These are phyloP conservation scores for Geranium incanum DNA, from an alignment of 441 rosid species.

Conservation along the genomic window DNA sequence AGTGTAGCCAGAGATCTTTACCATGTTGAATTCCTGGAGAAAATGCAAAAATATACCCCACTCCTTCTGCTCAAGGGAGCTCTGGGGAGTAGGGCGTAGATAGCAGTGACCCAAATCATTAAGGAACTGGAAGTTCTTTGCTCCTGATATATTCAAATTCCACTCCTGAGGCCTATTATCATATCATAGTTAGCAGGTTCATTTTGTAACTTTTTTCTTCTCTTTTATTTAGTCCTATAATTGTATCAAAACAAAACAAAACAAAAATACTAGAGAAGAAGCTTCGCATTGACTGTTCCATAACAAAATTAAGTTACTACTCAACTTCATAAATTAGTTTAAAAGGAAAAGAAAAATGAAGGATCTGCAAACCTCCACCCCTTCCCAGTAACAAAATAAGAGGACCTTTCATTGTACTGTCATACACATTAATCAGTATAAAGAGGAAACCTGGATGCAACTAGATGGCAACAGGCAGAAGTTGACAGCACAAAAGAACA, in stretches of 20 bases:
- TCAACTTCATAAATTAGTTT: not conserved
- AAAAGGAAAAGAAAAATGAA: not conserved
- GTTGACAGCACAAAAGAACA: not conserved
- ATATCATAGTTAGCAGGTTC: slow-evolving; percentile 4
- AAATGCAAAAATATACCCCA: slow-evolving; percentile 27
- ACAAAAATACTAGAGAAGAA: not conserved
- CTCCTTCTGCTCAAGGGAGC: slow-evolving; percentile 24
- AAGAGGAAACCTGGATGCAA: not conserved
- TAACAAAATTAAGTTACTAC: not conserved
- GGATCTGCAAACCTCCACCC: not conserved
- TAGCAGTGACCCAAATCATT: slow-evolving; percentile 19
- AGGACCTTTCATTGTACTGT: not conserved
- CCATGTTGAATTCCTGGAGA: slow-evolving; percentile 20
- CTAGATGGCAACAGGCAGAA: not conserved
- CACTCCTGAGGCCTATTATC: slow-evolving; percentile 22
- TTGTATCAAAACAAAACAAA: not conserved
- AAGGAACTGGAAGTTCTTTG: slow-evolving; percentile 8
- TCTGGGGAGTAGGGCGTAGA: slow-evolving; percentile 27
- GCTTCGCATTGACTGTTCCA: not conserved
- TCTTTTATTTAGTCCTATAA: not conserved
- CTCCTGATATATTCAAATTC: slow-evolving; percentile 20
- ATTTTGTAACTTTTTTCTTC: not conserved
- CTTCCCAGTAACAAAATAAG: not conserved
- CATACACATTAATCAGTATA: not conserved
- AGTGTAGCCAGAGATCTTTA: slow-evolving; percentile 15